Percentiles rank a stretch among this genome's conserved stretches.
Conservation (phyloP, 169 alveolate species). For the Miamiensis avidus region DNA sequence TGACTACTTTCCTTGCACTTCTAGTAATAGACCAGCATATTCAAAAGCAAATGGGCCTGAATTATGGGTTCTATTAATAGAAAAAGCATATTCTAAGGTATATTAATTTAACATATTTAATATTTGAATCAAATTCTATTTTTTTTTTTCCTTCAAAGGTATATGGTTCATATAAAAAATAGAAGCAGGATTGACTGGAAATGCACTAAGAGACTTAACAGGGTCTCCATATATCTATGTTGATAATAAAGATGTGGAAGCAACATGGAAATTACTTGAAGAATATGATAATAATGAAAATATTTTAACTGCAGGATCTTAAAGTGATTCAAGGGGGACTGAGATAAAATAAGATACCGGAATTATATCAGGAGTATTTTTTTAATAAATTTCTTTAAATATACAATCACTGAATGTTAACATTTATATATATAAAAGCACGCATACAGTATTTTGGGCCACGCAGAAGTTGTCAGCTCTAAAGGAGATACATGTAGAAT, state of each 20-base stretch:
- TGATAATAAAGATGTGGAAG: slow-evolving; percentile 30
- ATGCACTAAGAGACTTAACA: slow-evolving; percentile 70
- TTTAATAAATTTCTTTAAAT: too few relatives aligned
- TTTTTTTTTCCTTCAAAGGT: slow-evolving; percentile 45
- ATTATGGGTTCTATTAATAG: slow-evolving; percentile 82
- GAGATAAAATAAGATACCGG: slow-evolving; percentile 28
- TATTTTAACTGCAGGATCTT: slow-evolving; percentile 24
- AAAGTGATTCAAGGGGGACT: slow-evolving; percentile 32
- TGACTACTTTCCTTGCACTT: slow-evolving; percentile 80
- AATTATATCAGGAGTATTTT: slow-evolving; percentile 18
- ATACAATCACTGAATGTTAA: neutral
- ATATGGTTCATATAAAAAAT: slow-evolving; percentile 71
- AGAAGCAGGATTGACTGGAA: slow-evolving; percentile 67
- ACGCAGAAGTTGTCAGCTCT: slow-evolving; percentile 10
- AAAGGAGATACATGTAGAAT: slow-evolving; percentile 15
- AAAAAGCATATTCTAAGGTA: slow-evolving; percentile 78
- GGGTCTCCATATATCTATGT: slow-evolving; percentile 45
- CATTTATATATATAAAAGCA: slow-evolving; percentile 3
- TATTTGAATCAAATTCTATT: too few relatives aligned
- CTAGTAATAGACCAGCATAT: slow-evolving; percentile 26
- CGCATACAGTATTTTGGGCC: slow-evolving; percentile 40
- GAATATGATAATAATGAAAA: slow-evolving; percentile 19
- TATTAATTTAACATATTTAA: too few relatives aligned
- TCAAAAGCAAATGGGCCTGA: slow-evolving; percentile 67
- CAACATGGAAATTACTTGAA: slow-evolving; percentile 32